Base-by-base conservation (phyloP, 192 early-diverging fungal genomes). In the Gamsiella multidivaricata region DNA sequence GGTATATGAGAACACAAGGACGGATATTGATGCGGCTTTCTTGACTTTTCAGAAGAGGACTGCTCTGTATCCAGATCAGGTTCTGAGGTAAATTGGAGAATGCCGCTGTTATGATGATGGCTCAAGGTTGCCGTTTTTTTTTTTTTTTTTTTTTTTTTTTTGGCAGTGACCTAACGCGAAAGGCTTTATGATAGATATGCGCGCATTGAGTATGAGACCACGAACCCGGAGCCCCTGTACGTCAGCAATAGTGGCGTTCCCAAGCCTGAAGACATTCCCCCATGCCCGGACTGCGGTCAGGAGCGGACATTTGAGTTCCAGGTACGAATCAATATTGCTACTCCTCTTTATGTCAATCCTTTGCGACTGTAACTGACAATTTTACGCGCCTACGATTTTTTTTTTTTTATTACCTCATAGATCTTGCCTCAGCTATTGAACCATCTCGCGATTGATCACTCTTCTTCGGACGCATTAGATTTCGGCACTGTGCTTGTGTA, bases 401-500 rank as follows among this genome's bases (percentile, higher is more conserved):
- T 46, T 31, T 37, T 15, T 20, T 59, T 26, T 14, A 36, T 25
- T n/a, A n/a, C n/a, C n/a, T n/a, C 17, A 28, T 71, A 91, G 89
- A 88, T 96, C 39, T 88, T 97, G 84, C 96, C 97, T 1, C 94
- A 95, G 49, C 85, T 98, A 46, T 84, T 98, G 51, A 92, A 91
- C 67, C 80, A 91, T 62, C 81, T 98, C 28, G 64, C 81, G 15
- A 86, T 98, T 28, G 88, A 95, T 67, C 85, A 96, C 50, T 84
- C 73, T 0, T 85, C 87, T 22, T 60, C 83, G 0, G 78, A 91
- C 63, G 89, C 94, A 12, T 69, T 98, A 29, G 97, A 99, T 74
- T 99, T 94, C 89, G 97, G 97, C 2, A 95, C 93, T 3, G 69
- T 98, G 10, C 82, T 94, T 18, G 82, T 98, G 12, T 98, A 93